phyloP scores from a whole-genome alignment of 129 eudicot genomes.

The Silybum marianum region DNA sequence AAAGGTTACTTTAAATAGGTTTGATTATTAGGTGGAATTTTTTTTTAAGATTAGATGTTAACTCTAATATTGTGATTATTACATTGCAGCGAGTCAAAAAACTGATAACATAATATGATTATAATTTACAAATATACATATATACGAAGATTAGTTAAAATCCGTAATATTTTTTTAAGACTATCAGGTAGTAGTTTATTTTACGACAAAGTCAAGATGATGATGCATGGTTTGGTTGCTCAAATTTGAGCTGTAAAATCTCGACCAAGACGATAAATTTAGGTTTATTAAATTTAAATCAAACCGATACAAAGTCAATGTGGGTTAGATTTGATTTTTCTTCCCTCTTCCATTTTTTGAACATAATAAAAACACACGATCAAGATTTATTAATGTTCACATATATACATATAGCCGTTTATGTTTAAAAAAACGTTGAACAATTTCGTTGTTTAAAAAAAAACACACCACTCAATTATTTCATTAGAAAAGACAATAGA shows the following conservation, averaged over 20 bases:
- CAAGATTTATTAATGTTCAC: not conserved
- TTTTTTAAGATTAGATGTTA: no score
- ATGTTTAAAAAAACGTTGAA: no score
- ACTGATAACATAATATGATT: not conserved
- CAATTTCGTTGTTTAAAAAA: no score
- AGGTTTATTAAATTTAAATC: no score
- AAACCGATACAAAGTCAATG: not conserved
- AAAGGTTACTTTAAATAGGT: not conserved
- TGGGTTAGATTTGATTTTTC: not conserved
- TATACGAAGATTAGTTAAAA: no score
- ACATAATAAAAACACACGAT: not conserved
- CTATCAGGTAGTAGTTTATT: not conserved
- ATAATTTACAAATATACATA: no score
- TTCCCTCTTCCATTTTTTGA: not conserved
- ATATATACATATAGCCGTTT: not conserved
- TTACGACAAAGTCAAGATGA: not conserved
- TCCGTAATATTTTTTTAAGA: no score
- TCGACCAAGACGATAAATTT: not conserved
- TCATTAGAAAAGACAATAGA: no score
- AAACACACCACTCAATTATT: no score
- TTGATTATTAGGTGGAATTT: no score
- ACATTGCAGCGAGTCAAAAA: not conserved
- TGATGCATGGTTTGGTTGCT: not conserved
- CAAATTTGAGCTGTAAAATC: not conserved
- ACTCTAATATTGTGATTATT: not conserved